Percentiles rank a stretch among this genome's conserved stretches.
phyloP scores from a whole-genome alignment of 2,329 filamentous ascomycete genomes.

The Aspergillus pseudoglaucus region DNA sequence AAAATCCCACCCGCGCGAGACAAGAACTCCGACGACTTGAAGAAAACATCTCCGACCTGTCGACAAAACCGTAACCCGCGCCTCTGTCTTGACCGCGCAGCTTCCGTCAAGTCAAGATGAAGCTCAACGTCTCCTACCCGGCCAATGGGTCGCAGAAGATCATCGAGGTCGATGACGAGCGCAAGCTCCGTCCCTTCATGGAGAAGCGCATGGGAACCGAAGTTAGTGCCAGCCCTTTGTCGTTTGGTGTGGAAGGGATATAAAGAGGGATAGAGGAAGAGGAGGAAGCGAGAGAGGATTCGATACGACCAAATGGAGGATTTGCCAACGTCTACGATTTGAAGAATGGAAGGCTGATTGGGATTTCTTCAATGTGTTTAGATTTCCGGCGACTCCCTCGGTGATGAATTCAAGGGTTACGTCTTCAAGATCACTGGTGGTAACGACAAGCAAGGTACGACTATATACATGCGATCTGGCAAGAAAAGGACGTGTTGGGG shows the following conservation, averaged over 20 bases:
- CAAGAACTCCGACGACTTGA: conserved; percentile 27
- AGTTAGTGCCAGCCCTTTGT: conserved; percentile 30
- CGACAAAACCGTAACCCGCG: conserved; percentile 32
- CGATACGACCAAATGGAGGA: not conserved
- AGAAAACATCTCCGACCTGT: conserved; percentile 29
- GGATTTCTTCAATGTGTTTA: conserved; percentile 37
- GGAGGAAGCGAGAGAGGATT: conserved; percentile 8
- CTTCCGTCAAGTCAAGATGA: conserved; percentile 56
- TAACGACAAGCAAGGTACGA: conserved; percentile 94
- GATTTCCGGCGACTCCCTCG: conserved; percentile 87
- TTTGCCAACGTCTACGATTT: not conserved
- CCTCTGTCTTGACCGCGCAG: conserved; percentile 43
- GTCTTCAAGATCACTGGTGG: conserved; percentile 99
- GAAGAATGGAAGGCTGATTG: conserved; percentile 24
- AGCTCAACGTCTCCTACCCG: conserved; percentile 80
- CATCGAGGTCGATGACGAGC: conserved; percentile 98
- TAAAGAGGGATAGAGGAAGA: conserved; percentile 5
- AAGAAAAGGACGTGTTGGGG: conserved; percentile 1
- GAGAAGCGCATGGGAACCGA: conserved; percentile 77
- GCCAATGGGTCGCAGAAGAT: conserved; percentile 99
- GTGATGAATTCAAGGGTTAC: conserved; percentile 99
- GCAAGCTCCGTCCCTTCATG: conserved; percentile 98
- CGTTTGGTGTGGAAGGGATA: not conserved
- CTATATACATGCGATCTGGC: not conserved
- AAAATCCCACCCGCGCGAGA: conserved; percentile 30